Evolutionary conservation across 306 rosid genomes (phyloP).

Genomic region (Ammopiptanthus mongolicus): DNA sequence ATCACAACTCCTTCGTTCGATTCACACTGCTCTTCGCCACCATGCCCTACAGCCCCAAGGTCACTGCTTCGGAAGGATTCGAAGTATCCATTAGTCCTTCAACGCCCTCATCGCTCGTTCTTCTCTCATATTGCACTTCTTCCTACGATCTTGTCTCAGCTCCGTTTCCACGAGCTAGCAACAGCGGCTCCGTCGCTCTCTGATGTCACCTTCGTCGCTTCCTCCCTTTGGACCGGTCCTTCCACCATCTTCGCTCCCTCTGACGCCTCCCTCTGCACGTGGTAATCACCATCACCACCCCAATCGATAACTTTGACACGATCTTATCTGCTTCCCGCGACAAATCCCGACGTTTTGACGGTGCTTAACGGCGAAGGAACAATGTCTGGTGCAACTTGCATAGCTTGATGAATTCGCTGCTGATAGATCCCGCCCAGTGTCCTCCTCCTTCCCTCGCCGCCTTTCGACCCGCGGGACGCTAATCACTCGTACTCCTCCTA

Average conservation of each 20-base stretch:
- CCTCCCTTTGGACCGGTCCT: slow-evolving; percentile 54
- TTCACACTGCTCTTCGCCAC: slow-evolving; percentile 22
- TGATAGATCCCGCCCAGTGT: too few species aligned
- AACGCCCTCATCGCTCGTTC: slow-evolving; percentile 29
- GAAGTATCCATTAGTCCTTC: slow-evolving; percentile 26
- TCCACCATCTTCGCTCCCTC: slow-evolving; percentile 69
- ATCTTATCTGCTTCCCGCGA: too few species aligned
- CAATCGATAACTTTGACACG: too few species aligned
- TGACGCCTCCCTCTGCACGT: slow-evolving; percentile 45
- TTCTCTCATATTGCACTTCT: slow-evolving; percentile 52
- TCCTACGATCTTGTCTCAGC: slow-evolving; percentile 61
- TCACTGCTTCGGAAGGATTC: slow-evolving; percentile 26
- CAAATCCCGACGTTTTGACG: too few species aligned
- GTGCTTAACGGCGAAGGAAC: too few species aligned
- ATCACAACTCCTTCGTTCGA: slow-evolving; percentile 20
- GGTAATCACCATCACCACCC: too few species aligned
- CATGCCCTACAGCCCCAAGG: slow-evolving; percentile 8
- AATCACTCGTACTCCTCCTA: too few species aligned
- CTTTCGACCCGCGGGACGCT: too few species aligned
- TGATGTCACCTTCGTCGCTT: slow-evolving; percentile 15
- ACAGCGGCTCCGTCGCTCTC: slow-evolving; percentile 56
- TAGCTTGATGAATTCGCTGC: too few species aligned
- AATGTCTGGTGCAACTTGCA: too few species aligned
- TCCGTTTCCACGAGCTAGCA: slow-evolving; percentile 59
- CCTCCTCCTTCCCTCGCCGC: too few species aligned